phyloP scores from a whole-genome alignment of 78 protist genomes.

The Cavenderia fasciculata region DNA sequence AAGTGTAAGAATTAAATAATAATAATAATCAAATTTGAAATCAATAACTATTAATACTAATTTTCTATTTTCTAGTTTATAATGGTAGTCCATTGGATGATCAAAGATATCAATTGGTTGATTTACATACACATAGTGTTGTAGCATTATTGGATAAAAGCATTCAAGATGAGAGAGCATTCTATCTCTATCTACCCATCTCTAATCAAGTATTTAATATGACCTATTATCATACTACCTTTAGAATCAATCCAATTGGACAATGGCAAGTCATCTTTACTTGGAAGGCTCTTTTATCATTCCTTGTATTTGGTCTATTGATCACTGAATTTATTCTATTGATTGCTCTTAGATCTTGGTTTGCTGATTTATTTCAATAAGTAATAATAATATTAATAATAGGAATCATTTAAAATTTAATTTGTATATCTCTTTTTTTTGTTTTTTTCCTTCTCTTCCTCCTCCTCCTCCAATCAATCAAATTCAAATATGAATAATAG shows the following conservation, averaged over 20 bases:
- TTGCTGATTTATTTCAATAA: background rate
- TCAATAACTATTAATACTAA: background rate
- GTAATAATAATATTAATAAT: too few relatives aligned
- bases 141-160: slow-evolving; percentile 45
- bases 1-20: slow-evolving; percentile 36
- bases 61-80: background rate
- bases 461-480: slow-evolving; percentile 1
- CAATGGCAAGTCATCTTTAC: slow-evolving; percentile 53
- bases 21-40: background rate
- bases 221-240: slow-evolving; percentile 69
- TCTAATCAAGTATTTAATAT: slow-evolving; percentile 62
- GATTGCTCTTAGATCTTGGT: slow-evolving; percentile 43
- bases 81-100: slow-evolving; percentile 4
- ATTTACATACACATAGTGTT: slow-evolving; percentile 40
- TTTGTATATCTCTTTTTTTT: too few relatives aligned
- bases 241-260: slow-evolving; percentile 59
- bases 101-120: slow-evolving; percentile 55
- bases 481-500: background rate
- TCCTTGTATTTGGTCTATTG: slow-evolving; percentile 43
- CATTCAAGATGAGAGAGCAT: slow-evolving; percentile 59
- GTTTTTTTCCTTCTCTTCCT: too few relatives aligned
- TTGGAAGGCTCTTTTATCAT: slow-evolving; percentile 53
- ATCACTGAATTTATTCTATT: slow-evolving; percentile 38
- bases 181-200: slow-evolving; percentile 60
- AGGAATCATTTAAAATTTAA: too few relatives aligned